Evolutionary conservation across 2,329 filamentous ascomycete genomes (phyloP).

Genomic region (Ophiostoma sp.): DNA sequence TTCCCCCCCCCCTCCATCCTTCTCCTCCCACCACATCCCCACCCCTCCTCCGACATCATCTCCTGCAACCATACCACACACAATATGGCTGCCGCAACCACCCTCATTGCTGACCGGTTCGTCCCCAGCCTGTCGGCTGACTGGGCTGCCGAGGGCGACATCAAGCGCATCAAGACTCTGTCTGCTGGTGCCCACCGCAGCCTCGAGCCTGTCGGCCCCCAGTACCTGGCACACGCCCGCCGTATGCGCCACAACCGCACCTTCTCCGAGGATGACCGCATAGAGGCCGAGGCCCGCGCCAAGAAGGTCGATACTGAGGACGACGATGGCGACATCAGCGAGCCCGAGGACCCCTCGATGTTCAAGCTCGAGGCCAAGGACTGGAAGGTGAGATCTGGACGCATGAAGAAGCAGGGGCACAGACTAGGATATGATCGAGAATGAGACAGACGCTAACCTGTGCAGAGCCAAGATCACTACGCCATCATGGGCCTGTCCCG

Average conservation of each 20-base stretch:
- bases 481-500: conserved; percentile 89
- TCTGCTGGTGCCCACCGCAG: conserved; percentile 75
- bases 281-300: conserved; percentile 88
- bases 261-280: conserved; percentile 96
- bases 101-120: conserved; percentile 56
- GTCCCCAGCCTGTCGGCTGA: conserved; percentile 71
- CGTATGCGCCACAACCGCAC: conserved; percentile 94
- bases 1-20: background rate
- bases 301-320: conserved; percentile 94
- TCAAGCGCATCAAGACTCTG: conserved; percentile 75
- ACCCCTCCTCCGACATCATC: conserved; percentile 20
- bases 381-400: conserved; percentile 73
- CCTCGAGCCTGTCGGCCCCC: conserved; percentile 91
- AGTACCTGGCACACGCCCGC: conserved; percentile 95
- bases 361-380: conserved; percentile 93
- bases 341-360: conserved; percentile 88
- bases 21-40: background rate
- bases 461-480: conserved; percentile 89
- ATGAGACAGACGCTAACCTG: background rate
- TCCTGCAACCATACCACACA: conserved; percentile 14
- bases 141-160: conserved; percentile 86
- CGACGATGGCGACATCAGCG: conserved; percentile 80
- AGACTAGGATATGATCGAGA: background rate
- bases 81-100: conserved; percentile 57
- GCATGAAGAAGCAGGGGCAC: no score